Conservation (phyloP, 2,329 filamentous ascomycete species). For the Alternaria ethzedia region DNA sequence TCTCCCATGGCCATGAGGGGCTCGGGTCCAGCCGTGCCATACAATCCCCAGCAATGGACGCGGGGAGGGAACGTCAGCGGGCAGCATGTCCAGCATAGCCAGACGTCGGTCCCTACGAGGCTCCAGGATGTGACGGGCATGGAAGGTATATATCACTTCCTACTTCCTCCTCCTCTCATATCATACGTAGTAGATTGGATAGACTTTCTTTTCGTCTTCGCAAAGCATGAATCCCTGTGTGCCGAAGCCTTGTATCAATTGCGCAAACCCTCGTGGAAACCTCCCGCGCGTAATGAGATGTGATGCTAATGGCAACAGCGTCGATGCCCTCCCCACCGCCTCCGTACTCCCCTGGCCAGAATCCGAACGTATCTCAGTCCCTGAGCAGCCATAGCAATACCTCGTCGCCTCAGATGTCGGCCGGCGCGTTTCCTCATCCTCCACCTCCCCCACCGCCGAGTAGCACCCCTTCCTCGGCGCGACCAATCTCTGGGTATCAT, state of each 20-base stretch:
- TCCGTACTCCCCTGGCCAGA: slow-evolving; percentile 56
- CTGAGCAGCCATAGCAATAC: slow-evolving; percentile 21
- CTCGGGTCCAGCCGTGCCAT: slow-evolving; percentile 43
- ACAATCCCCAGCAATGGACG: slow-evolving; percentile 60
- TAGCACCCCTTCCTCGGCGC: slow-evolving; percentile 35
- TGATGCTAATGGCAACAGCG: slow-evolving; percentile 42
- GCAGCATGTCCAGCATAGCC: slow-evolving; percentile 43
- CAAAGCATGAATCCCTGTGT: not conserved
- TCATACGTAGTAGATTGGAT: not conserved
- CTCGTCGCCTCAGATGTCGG: slow-evolving; percentile 48
- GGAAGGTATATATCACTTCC: slow-evolving; percentile 51
- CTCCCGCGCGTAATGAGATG: not conserved
- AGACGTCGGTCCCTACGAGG: slow-evolving; percentile 35
- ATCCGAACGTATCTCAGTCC: slow-evolving; percentile 45
- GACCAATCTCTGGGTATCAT: slow-evolving; percentile 39
- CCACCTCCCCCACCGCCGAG: slow-evolving; percentile 34
- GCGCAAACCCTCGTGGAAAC: slow-evolving; percentile 4
- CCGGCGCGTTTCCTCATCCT: slow-evolving; percentile 46
- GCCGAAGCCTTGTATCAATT: not conserved
- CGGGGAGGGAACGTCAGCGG: slow-evolving; percentile 48
- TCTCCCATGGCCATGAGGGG: slow-evolving; percentile 48
- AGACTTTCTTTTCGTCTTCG: not conserved
- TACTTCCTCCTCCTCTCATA: not conserved
- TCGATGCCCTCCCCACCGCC: slow-evolving; percentile 59
- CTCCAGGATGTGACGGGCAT: slow-evolving; percentile 54